Evolutionary conservation across 140 eudicot species (phyloP).

Genomic region (Cichorium intybus): DNA sequence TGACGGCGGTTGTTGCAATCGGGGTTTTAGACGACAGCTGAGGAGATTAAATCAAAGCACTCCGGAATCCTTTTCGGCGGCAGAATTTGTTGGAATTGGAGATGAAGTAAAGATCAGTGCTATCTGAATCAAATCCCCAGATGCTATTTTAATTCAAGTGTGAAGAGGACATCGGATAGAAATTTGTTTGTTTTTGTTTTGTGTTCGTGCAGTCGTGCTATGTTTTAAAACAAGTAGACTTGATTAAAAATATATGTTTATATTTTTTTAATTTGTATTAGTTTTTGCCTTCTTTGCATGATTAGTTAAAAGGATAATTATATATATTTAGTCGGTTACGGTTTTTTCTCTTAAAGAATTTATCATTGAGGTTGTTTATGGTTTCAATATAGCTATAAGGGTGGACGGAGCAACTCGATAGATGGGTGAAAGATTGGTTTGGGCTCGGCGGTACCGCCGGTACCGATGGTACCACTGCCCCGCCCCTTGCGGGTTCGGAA

Average conservation of each 20-base stretch:
- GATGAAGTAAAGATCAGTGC: slow-evolving; percentile 6
- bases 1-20: slow-evolving; percentile 3
- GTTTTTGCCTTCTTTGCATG: background rate
- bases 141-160: background rate
- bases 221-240: background rate
- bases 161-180: background rate
- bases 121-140: slow-evolving; percentile 1
- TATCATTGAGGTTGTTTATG: no score
- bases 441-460: no score
- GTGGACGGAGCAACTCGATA: no score
- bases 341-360: no score
- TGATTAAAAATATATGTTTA: background rate
- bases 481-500: no score
- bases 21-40: slow-evolving; percentile 6
- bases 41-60: slow-evolving; percentile 6
- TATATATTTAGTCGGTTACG: no score
- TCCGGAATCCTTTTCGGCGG: background rate
- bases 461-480: no score
- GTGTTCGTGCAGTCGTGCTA: background rate
- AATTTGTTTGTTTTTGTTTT: background rate
- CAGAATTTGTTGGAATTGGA: slow-evolving; percentile 11
- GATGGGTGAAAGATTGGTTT: no score
- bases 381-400: no score
- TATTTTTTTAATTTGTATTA: background rate
- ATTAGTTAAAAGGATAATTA: no score